Base-by-base conservation (phyloP, 352 stramenopile genomes). In the Achlya hypogyna region DNA sequence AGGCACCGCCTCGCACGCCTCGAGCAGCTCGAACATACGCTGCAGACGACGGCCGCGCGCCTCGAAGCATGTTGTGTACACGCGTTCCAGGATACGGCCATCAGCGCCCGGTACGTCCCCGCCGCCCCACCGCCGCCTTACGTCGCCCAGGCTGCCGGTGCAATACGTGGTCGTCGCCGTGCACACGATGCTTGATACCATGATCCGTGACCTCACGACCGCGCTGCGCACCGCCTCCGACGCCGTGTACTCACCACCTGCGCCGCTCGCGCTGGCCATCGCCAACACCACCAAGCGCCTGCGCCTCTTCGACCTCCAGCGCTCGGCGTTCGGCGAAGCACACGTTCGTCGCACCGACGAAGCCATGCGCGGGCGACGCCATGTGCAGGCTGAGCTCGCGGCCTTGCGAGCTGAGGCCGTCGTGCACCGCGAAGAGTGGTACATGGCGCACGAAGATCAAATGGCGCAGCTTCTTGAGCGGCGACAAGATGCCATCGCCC, bases 161-260 rank as follows among this genome's bases (percentile, higher is more conserved):
- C 35, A 63, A 14, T 64, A 54, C 59, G 32, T 64, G n/a, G 56
- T 64, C 23, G 42, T 64, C 8, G 56, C 56, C 27, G 56, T 64
- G 9, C 29, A 64, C 27, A 14, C 56, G 9, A 64, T 64, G 1
- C 25, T 64, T 8, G 56, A 64, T 25, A 1, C 20, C 16, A 12
- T 22, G 8, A 62, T 64, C 16, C 22, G n/a, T 25, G 42, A 64
- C 16, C 16, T n/a, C 42, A 6, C 14, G 9, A 23, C 23, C 12
- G 59, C 12, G 25, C 27, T 18, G 23, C 20, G 8, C 9, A 12
- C 18, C 6, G 20, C 16, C 35, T 28, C 9, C 9, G 18, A 53
- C 8, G 12, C 35, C 22, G 12, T 20, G 10, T 64, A 28, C 42
- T 8, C n/a, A 22, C 35, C 10, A 23, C 56, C 56, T 9, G 23